Percentiles rank a stretch among this genome's conserved stretches.
phyloP scores from a whole-genome alignment of 2,329 filamentous ascomycete genomes.

The Cercospora janseana region DNA sequence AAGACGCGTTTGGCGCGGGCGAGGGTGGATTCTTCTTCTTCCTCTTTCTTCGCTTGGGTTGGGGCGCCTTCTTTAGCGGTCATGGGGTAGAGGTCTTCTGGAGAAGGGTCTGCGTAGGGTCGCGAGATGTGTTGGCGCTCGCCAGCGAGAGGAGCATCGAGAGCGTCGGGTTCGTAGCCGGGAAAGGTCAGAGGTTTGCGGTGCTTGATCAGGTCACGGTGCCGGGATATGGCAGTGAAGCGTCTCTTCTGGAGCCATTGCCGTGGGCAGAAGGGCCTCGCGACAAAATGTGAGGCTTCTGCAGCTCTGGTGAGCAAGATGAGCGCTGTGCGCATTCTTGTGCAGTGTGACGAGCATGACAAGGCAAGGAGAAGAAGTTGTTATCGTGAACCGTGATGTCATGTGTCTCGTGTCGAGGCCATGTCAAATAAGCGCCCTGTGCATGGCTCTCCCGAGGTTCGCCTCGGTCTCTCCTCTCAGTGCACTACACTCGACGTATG shows the following conservation, averaged over 20 bases:
- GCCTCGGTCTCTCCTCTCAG: too few relatives aligned
- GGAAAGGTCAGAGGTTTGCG: constrained; percentile 29
- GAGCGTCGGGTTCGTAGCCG: constrained; percentile 33
- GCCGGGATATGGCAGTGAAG: background rate
- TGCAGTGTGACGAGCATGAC: too few relatives aligned
- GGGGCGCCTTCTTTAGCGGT: constrained; percentile 43
- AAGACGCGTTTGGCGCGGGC: constrained; percentile 70
- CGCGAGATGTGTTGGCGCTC: constrained; percentile 18
- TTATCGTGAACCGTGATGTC: too few relatives aligned
- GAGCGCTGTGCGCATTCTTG: constrained; percentile 23
- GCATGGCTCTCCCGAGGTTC: too few relatives aligned
- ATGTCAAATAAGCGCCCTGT: too few relatives aligned
- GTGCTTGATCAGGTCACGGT: constrained; percentile 30
- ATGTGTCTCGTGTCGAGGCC: too few relatives aligned
- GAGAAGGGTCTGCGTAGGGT: constrained; percentile 29
- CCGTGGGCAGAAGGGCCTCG: background rate
- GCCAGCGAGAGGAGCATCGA: constrained; percentile 25
- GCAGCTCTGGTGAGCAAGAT: constrained; percentile 4
- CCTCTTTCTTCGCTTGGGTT: constrained; percentile 45
- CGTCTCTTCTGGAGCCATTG: constrained; percentile 2
- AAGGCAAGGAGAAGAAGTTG: too few relatives aligned
- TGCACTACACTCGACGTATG: too few relatives aligned
- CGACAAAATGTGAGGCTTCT: background rate
- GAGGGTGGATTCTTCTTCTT: constrained; percentile 53
- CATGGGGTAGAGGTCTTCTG: constrained; percentile 41